A percentile compares a stretch with the other conserved stretches of the same genome.
These are phyloP conservation scores for Ophiorrhiza pumila DNA, from an alignment of 257 asterid genomes.

Conservation along the genomic window DNA sequence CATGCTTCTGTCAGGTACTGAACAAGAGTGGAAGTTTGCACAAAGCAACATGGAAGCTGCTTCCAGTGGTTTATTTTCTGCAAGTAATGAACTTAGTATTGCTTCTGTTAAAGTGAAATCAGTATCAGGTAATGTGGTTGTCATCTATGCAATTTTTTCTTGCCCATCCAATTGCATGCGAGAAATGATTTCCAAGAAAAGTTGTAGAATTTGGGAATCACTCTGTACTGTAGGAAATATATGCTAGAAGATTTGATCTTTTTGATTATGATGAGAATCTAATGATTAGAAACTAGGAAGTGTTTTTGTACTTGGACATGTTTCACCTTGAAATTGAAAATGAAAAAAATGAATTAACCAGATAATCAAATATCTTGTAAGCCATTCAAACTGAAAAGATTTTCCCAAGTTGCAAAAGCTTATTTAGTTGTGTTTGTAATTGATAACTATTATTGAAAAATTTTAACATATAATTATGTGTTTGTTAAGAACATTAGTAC, in stretches of 20 bases:
- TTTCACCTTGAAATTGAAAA: background rate
- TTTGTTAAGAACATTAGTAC: background rate
- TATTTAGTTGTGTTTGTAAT: background rate
- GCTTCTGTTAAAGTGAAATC: constrained; percentile 76
- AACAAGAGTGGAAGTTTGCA: constrained; percentile 92
- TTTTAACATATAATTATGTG: background rate
- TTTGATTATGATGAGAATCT: background rate
- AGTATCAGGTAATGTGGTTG: constrained; percentile 65
- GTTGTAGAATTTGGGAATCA: background rate
- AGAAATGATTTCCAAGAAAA: background rate
- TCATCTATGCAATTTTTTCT: background rate
- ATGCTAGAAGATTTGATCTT: background rate
- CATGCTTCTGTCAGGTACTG: constrained; percentile 64
- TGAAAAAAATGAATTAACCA: background rate
- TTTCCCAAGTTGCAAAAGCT: background rate
- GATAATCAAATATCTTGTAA: background rate
- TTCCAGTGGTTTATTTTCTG: constrained; percentile 73
- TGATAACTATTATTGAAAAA: background rate
- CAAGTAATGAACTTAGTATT: constrained; percentile 70
- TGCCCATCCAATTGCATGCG: background rate
- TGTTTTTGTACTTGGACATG: background rate
- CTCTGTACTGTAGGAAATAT: background rate
- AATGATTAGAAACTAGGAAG: background rate
- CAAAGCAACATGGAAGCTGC: constrained; percentile 93
- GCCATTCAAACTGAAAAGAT: background rate